Evolutionary conservation across 169 alveolate genomes (phyloP).

Genomic region (Cryptosporidium muris): DNA sequence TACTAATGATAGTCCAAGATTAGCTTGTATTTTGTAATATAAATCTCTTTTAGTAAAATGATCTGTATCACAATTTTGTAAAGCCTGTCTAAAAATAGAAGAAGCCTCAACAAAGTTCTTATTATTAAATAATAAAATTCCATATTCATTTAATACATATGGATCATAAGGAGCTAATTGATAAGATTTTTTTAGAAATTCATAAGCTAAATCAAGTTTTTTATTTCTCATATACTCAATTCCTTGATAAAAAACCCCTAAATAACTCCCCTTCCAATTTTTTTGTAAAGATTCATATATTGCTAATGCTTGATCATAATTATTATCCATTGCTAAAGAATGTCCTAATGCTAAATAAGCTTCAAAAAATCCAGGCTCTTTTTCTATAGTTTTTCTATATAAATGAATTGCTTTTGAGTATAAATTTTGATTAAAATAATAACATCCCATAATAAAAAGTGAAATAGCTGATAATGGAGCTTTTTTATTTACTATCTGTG

Average conservation of each 20-base stretch:
- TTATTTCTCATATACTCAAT: slow-evolving; percentile 44
- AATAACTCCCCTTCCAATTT: slow-evolving; percentile 58
- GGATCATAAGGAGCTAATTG: slow-evolving; percentile 18
- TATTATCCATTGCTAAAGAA: slow-evolving; percentile 42
- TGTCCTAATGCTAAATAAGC: slow-evolving; percentile 57
- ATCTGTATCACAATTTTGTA: background rate
- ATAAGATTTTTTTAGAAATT: slow-evolving; percentile 10
- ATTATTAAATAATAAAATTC: slow-evolving; percentile 49
- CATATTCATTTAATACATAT: slow-evolving; percentile 26
- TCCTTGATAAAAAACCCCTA: slow-evolving; percentile 38
- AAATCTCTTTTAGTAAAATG: background rate
- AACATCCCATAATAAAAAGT: slow-evolving; percentile 52
- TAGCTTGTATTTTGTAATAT: slow-evolving; percentile 8
- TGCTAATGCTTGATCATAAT: slow-evolving; percentile 36
- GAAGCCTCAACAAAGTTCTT: slow-evolving; percentile 2
- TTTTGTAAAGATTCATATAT: slow-evolving; percentile 36
- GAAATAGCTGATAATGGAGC: slow-evolving; percentile 51
- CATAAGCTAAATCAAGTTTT: slow-evolving; percentile 9
- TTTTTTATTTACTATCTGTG: slow-evolving; percentile 26
- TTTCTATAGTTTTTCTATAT: slow-evolving; percentile 46
- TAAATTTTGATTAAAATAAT: slow-evolving; percentile 32
- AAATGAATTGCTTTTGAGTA: slow-evolving; percentile 56
- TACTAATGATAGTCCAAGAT: slow-evolving; percentile 40
- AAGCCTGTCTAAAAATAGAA: slow-evolving; percentile 31
- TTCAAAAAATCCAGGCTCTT: slow-evolving; percentile 65